Conservation (phyloP, 169 alveolate species). For the Eimeria praecox region DNA sequence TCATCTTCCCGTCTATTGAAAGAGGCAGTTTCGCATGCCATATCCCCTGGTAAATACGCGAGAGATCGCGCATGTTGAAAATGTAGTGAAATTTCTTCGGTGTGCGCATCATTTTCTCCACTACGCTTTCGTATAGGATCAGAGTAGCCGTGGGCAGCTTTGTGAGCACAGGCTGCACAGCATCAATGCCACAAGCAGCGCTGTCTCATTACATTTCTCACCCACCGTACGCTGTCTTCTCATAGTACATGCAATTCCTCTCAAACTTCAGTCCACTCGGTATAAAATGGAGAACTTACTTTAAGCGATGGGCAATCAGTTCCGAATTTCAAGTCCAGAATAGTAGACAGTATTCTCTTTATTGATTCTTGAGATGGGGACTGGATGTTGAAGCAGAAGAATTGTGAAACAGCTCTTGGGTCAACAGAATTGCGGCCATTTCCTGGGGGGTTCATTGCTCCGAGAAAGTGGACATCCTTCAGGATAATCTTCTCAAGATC, state of each 20-base stretch:
- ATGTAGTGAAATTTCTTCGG: slow-evolving; percentile 97
- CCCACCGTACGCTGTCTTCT: not conserved
- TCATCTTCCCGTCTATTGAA: slow-evolving; percentile 87
- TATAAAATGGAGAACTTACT: not conserved
- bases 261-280: not conserved
- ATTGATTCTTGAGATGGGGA: slow-evolving; percentile 91
- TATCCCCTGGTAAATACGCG: slow-evolving; percentile 96
- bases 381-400: slow-evolving; percentile 89
- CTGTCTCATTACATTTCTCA: not conserved
- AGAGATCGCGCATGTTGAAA: slow-evolving; percentile 95
- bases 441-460: slow-evolving; percentile 96
- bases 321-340: slow-evolving; percentile 90
- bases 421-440: slow-evolving; percentile 95
- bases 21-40: slow-evolving; percentile 90
- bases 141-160: slow-evolving; percentile 93
- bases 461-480: slow-evolving; percentile 93
- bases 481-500: slow-evolving; percentile 90
- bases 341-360: slow-evolving; percentile 94
- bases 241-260: not conserved
- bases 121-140: slow-evolving; percentile 90
- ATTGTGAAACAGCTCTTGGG: slow-evolving; percentile 95
- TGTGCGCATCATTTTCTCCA: slow-evolving; percentile 92
- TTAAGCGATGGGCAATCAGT: slow-evolving; percentile 58
- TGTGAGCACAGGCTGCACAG: slow-evolving; percentile 76
- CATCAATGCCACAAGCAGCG: slow-evolving; percentile 37